A percentile compares a stretch with the other conserved stretches of the same genome.
phyloP scores from a whole-genome alignment of 2,329 filamentous ascomycete species.

The Monosporascus cannonballus region DNA sequence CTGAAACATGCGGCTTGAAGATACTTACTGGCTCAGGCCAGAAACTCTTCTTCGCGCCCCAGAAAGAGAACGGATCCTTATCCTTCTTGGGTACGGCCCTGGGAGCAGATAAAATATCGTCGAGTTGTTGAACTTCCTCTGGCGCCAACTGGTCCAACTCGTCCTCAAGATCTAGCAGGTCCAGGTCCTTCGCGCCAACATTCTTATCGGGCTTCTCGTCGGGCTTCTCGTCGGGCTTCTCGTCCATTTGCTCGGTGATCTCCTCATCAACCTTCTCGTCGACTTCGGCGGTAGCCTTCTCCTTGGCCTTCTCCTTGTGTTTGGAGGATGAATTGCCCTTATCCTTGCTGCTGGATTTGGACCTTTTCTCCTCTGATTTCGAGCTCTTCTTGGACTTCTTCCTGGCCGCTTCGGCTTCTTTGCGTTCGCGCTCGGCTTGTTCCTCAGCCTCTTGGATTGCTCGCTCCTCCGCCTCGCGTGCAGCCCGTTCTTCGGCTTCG shows the following conservation, averaged over 20 bases:
- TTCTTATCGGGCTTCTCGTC: slow-evolving; percentile 15
- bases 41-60: slow-evolving; percentile 42
- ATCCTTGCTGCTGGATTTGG: slow-evolving; percentile 25
- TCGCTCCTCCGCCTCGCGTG: slow-evolving; percentile 20
- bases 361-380: slow-evolving; percentile 25
- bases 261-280: slow-evolving; percentile 16
- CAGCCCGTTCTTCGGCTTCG: slow-evolving; percentile 23
- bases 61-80: slow-evolving; percentile 48
- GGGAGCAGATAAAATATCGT: slow-evolving; percentile 21
- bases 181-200: slow-evolving; percentile 20
- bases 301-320: slow-evolving; percentile 17
- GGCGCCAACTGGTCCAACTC: slow-evolving; percentile 5
- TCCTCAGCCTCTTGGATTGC: slow-evolving; percentile 20
- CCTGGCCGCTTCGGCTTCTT: slow-evolving; percentile 23
- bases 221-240: slow-evolving; percentile 18
- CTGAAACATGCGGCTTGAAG: slow-evolving; percentile 16
- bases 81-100: slow-evolving; percentile 16
- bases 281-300: slow-evolving; percentile 10
- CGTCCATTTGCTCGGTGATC: slow-evolving; percentile 16
- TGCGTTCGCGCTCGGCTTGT: slow-evolving; percentile 19
- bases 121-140: slow-evolving; percentile 11
- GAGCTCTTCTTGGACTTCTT: slow-evolving; percentile 39
- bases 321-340: slow-evolving; percentile 20
- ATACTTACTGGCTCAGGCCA: slow-evolving; percentile 25
- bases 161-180: slow-evolving; percentile 23